Evolutionary conservation across 257 asterid genomes (phyloP).

Genomic region (Dorcoceras hygrometricum): DNA sequence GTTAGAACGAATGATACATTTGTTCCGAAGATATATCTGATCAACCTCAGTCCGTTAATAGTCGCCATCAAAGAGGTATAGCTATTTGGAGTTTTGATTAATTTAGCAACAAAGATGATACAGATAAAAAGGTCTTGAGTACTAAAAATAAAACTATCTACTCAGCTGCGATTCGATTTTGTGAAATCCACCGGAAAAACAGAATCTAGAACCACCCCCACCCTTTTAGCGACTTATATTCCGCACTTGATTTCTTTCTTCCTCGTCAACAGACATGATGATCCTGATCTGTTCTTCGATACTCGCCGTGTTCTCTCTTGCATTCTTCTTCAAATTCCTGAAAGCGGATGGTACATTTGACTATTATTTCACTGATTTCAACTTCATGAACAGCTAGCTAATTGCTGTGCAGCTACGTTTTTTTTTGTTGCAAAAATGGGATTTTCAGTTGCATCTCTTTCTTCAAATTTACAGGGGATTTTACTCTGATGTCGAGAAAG

Average conservation of each 20-base stretch:
- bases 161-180: too few relatives aligned
- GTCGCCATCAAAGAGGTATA: too few relatives aligned
- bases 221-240: too few relatives aligned
- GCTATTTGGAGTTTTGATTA: too few relatives aligned
- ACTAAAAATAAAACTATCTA: too few relatives aligned
- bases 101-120: too few relatives aligned
- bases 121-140: too few relatives aligned
- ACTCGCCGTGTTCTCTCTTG: constrained; percentile 28
- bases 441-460: neutral
- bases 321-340: constrained; percentile 48
- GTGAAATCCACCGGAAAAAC: too few relatives aligned
- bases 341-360: constrained; percentile 71
- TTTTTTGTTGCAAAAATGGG: constrained; percentile 2
- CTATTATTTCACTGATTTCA: neutral
- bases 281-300: constrained; percentile 30
- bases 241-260: neutral
- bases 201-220: too few relatives aligned
- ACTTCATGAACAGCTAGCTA: neutral
- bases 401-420: neutral
- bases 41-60: too few relatives aligned
- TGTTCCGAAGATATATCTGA: too few relatives aligned
- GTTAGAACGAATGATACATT: too few relatives aligned
- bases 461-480: constrained; percentile 56
- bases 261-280: constrained; percentile 37
- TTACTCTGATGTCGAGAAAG: constrained; percentile 69